Conservation (phyloP, 1,284 basidiomycete species). For the Tilletia horrida region DNA sequence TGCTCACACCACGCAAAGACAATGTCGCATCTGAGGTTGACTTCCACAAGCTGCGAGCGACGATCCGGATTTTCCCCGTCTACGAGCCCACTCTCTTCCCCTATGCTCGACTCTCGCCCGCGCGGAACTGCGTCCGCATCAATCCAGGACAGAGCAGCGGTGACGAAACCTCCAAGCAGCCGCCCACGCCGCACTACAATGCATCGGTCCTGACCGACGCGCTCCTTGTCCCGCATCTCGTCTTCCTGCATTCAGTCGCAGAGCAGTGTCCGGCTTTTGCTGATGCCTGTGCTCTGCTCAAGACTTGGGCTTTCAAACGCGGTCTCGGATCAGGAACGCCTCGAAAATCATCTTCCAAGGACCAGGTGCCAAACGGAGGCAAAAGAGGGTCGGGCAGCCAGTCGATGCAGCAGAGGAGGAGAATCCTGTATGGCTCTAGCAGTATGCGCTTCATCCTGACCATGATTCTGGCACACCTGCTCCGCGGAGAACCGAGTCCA, state of each 20-base stretch:
- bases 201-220: slow-evolving; percentile 68
- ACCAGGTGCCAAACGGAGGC: no score
- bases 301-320: slow-evolving; percentile 85
- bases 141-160: slow-evolving; percentile 18
- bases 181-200: slow-evolving; percentile 73
- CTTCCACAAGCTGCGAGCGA: slow-evolving; percentile 68
- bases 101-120: slow-evolving; percentile 68
- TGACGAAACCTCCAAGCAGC: slow-evolving; percentile 27
- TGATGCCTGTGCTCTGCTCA: slow-evolving; percentile 74
- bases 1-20: slow-evolving; percentile 61
- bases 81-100: slow-evolving; percentile 65
- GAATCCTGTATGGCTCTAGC: slow-evolving; percentile 57
- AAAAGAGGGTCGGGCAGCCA: slow-evolving; percentile 55
- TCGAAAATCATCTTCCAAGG: slow-evolving; percentile 4
- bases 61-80: slow-evolving; percentile 72
- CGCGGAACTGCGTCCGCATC: slow-evolving; percentile 58
- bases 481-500: slow-evolving; percentile 56
- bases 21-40: slow-evolving; percentile 56
- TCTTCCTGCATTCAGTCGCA: slow-evolving; percentile 68
- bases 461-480: slow-evolving; percentile 53
- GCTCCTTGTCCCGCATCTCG: slow-evolving; percentile 67
- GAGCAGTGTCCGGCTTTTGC: slow-evolving; percentile 66
- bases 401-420: slow-evolving; percentile 54
- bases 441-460: slow-evolving; percentile 66
- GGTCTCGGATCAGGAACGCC: slow-evolving; percentile 62